Evolutionary conservation across 305 asterid genomes (phyloP), one percentile per base, ranked within the genome.

Genomic region (Solanum hybrid): DNA sequence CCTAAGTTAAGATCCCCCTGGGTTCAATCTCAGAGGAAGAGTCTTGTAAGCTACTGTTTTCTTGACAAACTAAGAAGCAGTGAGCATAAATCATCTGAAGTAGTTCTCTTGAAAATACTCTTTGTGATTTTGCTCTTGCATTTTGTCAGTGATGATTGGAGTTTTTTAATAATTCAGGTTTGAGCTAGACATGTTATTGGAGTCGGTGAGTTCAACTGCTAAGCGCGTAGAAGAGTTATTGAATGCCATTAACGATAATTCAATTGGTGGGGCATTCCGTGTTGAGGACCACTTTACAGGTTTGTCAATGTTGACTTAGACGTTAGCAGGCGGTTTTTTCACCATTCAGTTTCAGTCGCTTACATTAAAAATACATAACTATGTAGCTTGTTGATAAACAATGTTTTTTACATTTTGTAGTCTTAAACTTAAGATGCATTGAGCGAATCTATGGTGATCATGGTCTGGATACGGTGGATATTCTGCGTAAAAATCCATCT

Each of bases 381-480:
- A 81, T 82, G 36, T 42, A 32, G 77, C 37, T 51, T 88, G 88
- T 80, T 91, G 88, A 91, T 82, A 64, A 90, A 71, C 90, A 88
- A 69, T 78, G 87, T 75, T 85, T 66, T 56, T 81, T 90, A 88
- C 90, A 72, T 92, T 75, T 29, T 91, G 78, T 81, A 98, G 99
- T 94, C 91, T 94, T 97, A 90, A 95, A 94, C 93, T 86, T 96
- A 90, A 97, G 99, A 93, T 97, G 98, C 96, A 97, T 96, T 89
- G 99, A 97, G 92, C 98, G 99, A 29, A 93, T 98, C 29, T 98
- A 98, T 93, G 99, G 99, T 64, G 99, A 98, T 91, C 99, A 98
- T 94, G 99, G 99, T 89, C 97, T 98, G 89, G 99, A 98, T 89
- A 98, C 95, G 94, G 90, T 95, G 94, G 99, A 98, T 87, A 94